Conservation (phyloP, 345 rosid species). For the Eucalyptus marginata region DNA sequence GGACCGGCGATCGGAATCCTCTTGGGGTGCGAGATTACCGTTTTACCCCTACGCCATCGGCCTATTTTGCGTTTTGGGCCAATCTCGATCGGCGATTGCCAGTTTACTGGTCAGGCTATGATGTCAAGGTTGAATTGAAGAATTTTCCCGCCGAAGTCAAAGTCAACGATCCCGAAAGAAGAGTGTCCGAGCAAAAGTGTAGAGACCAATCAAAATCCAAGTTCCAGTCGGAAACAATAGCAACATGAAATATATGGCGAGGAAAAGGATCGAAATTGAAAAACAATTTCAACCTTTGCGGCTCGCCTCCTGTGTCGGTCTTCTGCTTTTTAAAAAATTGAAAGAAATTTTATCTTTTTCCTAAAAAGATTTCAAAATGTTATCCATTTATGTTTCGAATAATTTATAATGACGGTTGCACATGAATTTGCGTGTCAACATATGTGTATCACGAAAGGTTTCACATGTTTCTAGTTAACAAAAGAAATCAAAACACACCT, state of each 20-base stretch:
- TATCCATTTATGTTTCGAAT: rapidly evolving
- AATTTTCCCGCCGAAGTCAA: not conserved
- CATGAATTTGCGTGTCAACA: not conserved
- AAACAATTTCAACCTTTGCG: not conserved
- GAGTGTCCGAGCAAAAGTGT: not conserved
- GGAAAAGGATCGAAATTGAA: not conserved
- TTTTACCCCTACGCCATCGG: not conserved
- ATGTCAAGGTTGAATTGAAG: not conserved
- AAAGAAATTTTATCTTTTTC: not conserved
- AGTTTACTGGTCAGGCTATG: not conserved
- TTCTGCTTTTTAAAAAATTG: not conserved
- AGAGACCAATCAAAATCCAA: not conserved
- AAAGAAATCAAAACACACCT: not conserved
- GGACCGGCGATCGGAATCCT: no score
- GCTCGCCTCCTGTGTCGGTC: no score
- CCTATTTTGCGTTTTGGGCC: no score
- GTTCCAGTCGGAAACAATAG: not conserved
- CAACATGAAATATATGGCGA: not conserved
- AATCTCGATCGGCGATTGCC: not conserved
- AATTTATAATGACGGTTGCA: rapidly evolving
- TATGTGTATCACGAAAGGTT: rapidly evolving
- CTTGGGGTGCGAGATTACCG: not conserved
- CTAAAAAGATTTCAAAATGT: rapidly evolving
- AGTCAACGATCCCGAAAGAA: not conserved
- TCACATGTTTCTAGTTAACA: not conserved